A percentile compares a stretch with the other conserved stretches of the same genome.
Evolutionary conservation across 805 yeast species (phyloP).

Genomic region (Candida golubevii): DNA sequence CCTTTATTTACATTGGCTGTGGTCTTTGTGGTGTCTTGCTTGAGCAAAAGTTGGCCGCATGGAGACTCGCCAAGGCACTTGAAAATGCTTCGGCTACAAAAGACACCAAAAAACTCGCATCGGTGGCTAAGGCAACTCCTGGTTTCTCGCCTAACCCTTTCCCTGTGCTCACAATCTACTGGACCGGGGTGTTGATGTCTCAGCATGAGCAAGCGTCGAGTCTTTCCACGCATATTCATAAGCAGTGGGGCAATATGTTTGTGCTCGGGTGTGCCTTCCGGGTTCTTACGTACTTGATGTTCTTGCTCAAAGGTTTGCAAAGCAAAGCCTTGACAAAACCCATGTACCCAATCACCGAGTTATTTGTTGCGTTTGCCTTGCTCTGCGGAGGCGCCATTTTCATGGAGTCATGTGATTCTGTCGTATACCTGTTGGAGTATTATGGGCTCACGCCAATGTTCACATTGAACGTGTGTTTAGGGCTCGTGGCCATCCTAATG

Average conservation of each 20-base stretch:
- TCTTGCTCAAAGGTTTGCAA: constrained; percentile 38
- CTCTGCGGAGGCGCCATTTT: constrained; percentile 87
- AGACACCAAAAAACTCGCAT: constrained; percentile 8
- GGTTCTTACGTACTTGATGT: constrained; percentile 53
- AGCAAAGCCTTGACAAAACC: constrained; percentile 24
- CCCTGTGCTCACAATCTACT: constrained; percentile 88
- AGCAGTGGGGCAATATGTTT: constrained; percentile 88
- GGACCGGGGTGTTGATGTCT: constrained; percentile 97
- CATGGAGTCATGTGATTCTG: constrained; percentile 88
- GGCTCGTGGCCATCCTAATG: constrained; percentile 74
- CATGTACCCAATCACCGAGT: constrained; percentile 77
- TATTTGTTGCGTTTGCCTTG: constrained; percentile 72
- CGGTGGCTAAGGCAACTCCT: constrained; percentile 43
- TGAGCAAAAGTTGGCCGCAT: constrained; percentile 59
- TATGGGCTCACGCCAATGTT: constrained; percentile 87
- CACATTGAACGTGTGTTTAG: constrained; percentile 82
- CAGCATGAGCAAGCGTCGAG: constrained; percentile 83
- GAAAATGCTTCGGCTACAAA: constrained; percentile 12
- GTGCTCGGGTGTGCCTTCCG: constrained; percentile 81
- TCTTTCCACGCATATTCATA: constrained; percentile 74
- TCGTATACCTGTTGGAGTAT: constrained; percentile 74
- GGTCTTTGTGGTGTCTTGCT: constrained; percentile 87
- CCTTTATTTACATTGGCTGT: constrained; percentile 85
- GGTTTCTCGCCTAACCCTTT: constrained; percentile 91
- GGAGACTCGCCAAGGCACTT: constrained; percentile 50